Conservation (phyloP, 2,329 filamentous ascomycete genomes). For the Aureobasidium vineae region DNA sequence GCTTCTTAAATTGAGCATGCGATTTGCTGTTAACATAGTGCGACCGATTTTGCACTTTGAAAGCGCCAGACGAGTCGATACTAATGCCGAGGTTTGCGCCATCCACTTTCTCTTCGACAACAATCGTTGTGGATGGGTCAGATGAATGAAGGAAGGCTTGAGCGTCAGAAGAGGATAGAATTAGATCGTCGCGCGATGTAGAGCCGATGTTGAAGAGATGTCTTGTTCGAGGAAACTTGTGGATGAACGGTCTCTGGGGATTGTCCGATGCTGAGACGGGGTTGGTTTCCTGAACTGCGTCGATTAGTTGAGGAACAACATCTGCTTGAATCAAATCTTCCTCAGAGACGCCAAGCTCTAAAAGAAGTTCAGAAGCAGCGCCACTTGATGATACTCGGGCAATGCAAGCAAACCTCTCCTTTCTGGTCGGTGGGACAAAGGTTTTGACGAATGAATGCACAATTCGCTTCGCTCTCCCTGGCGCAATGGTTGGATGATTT, state of each 20-base stretch:
- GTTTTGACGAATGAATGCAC: slow-evolving; percentile 22
- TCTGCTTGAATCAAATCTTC: not conserved
- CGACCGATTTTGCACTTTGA: slow-evolving; percentile 26
- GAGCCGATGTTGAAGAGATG: slow-evolving; percentile 28
- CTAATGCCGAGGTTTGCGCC: slow-evolving; percentile 28
- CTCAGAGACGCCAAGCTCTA: not conserved
- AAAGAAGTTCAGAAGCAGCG: slow-evolving; percentile 5
- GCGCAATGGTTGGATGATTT: slow-evolving; percentile 26
- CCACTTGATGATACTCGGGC: slow-evolving; percentile 17
- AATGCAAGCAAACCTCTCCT: slow-evolving; percentile 25
- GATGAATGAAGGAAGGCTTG: slow-evolving; percentile 3
- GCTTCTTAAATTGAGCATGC: slow-evolving; percentile 24
- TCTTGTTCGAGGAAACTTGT: slow-evolving; percentile 27
- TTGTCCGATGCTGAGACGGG: not conserved
- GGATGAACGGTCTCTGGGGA: slow-evolving; percentile 5
- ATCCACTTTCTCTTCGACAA: slow-evolving; percentile 28
- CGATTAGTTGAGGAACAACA: not conserved
- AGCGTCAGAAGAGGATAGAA: slow-evolving; percentile 8
- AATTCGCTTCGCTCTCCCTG: slow-evolving; percentile 20
- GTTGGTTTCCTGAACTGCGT: not conserved
- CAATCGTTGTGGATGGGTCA: not conserved
- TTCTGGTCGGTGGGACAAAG: slow-evolving; percentile 2
- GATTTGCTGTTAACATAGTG: slow-evolving; percentile 23
- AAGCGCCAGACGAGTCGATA: not conserved
- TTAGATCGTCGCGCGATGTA: slow-evolving; percentile 23